Conservation (phyloP, 2,329 filamentous ascomycete species). For the Hymenotorrendiella dingleyae region DNA sequence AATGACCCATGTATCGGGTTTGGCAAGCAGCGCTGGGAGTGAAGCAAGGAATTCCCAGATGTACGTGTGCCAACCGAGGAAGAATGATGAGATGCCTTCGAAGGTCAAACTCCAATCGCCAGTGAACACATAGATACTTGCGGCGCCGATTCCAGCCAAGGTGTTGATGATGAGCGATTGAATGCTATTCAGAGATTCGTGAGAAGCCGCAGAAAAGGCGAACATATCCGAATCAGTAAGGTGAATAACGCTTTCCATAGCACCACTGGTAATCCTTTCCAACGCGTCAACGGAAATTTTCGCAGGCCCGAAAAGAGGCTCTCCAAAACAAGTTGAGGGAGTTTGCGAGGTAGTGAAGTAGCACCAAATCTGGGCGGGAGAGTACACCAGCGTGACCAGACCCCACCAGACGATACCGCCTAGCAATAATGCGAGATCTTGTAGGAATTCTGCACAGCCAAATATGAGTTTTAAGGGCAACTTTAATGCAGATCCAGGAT, state of each 20-base stretch:
- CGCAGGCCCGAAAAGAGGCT: slow-evolving; percentile 11
- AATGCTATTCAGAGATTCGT: slow-evolving; percentile 59
- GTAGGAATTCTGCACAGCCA: slow-evolving; percentile 67
- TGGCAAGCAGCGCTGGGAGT: slow-evolving; percentile 34
- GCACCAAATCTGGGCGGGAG: slow-evolving; percentile 15
- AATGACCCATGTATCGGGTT: slow-evolving; percentile 53
- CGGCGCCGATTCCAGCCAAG: slow-evolving; percentile 35
- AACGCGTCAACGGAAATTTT: slow-evolving; percentile 24
- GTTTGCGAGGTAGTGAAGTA: slow-evolving; percentile 1
- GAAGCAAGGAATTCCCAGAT: slow-evolving; percentile 22
- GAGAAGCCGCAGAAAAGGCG: slow-evolving; percentile 70
- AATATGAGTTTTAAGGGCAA: slow-evolving; percentile 69
- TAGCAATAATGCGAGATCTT: slow-evolving; percentile 66
- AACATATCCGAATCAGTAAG: slow-evolving; percentile 56
- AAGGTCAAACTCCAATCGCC: slow-evolving; percentile 35
- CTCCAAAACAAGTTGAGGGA: background rate
- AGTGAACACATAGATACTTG: slow-evolving; percentile 39
- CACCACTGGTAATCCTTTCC: slow-evolving; percentile 41
- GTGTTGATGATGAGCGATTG: slow-evolving; percentile 45
- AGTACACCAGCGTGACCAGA: slow-evolving; percentile 16
- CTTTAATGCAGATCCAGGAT: slow-evolving; percentile 63
- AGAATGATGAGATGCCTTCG: slow-evolving; percentile 4
- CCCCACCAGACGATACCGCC: slow-evolving; percentile 47
- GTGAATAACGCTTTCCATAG: slow-evolving; percentile 41
- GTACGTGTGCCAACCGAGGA: slow-evolving; percentile 4